phyloP scores from a whole-genome alignment of 2,329 filamentous ascomycete genomes.

The Penicillium sp. region DNA sequence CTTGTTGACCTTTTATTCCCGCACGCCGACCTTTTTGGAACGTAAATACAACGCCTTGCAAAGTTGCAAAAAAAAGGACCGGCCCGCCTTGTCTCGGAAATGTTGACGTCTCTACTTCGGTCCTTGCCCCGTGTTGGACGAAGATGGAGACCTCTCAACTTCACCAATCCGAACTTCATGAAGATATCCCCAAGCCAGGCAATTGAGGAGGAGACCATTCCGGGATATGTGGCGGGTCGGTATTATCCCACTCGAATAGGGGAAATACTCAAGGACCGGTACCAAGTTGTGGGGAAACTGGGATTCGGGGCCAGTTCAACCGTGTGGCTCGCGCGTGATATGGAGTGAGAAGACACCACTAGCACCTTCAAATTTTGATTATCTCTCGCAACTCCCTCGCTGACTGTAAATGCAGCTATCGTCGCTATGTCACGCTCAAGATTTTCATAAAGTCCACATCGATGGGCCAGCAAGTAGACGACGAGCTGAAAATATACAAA shows the following conservation, averaged over 20 bases:
- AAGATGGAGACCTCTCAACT: conserved; percentile 35
- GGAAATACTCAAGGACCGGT: conserved; percentile 31
- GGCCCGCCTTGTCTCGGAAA: background rate
- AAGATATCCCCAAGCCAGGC: conserved; percentile 24
- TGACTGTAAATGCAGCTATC: conserved; percentile 16
- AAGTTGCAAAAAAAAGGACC: background rate
- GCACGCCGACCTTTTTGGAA: background rate
- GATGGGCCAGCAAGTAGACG: conserved; percentile 30
- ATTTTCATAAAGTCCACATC: conserved; percentile 31
- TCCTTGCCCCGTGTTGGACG: background rate
- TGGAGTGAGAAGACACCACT: conserved; percentile 25
- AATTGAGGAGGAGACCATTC: conserved; percentile 38
- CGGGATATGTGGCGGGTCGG: conserved; percentile 24
- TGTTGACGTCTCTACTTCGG: background rate
- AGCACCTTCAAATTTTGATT: background rate
- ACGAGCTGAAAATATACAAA: conserved; percentile 49
- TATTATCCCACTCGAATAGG: conserved; percentile 37
- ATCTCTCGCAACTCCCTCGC: background rate
- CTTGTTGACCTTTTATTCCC: background rate
- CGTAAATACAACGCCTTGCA: background rate
- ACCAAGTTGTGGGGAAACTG: conserved; percentile 39
- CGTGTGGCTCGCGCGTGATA: conserved; percentile 40
- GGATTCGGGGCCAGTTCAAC: conserved; percentile 41
- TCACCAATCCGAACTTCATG: conserved; percentile 31
- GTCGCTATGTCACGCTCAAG: conserved; percentile 34